phyloP scores from a whole-genome alignment of 148 eudicot genomes.

The Simmondsia chinensis region DNA sequence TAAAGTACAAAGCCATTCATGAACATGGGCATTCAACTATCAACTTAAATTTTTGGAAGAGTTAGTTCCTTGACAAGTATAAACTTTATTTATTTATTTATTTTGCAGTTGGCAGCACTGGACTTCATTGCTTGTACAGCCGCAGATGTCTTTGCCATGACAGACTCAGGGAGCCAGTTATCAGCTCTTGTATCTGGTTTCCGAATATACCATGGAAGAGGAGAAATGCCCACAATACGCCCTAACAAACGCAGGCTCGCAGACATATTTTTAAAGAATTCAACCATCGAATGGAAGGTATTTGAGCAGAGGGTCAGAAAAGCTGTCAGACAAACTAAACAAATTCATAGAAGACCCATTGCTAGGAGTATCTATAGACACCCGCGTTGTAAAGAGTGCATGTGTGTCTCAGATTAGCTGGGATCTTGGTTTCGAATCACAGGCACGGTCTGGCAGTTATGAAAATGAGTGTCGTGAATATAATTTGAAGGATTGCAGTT shows the following conservation, averaged over 20 bases:
- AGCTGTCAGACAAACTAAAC: slow-evolving; percentile 84
- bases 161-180: slow-evolving; percentile 95
- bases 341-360: slow-evolving; percentile 64
- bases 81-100: slow-evolving; percentile 2
- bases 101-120: slow-evolving; percentile 77
- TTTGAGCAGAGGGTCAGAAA: slow-evolving; percentile 87
- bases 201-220: slow-evolving; percentile 84
- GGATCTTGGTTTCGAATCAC: no score
- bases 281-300: slow-evolving; percentile 82
- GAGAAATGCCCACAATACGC: slow-evolving; percentile 79
- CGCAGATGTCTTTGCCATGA: slow-evolving; percentile 85
- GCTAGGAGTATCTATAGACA: slow-evolving; percentile 42
- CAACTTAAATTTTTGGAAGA: no score
- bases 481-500: no score
- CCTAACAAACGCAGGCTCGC: slow-evolving; percentile 97
- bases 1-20: no score
- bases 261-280: slow-evolving; percentile 71
- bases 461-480: no score
- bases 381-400: slow-evolving; percentile 63
- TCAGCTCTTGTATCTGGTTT: slow-evolving; percentile 86
- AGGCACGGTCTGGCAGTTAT: no score
- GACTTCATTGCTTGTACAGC: slow-evolving; percentile 93
- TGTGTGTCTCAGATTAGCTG: slow-evolving; percentile 25
- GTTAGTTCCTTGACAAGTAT: no score
- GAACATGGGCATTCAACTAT: no score